Percentiles rank a stretch among this genome's conserved stretches.
phyloP scores from a whole-genome alignment of 208 protist genomes.

The Herpetomonas samuelpessoai region DNA sequence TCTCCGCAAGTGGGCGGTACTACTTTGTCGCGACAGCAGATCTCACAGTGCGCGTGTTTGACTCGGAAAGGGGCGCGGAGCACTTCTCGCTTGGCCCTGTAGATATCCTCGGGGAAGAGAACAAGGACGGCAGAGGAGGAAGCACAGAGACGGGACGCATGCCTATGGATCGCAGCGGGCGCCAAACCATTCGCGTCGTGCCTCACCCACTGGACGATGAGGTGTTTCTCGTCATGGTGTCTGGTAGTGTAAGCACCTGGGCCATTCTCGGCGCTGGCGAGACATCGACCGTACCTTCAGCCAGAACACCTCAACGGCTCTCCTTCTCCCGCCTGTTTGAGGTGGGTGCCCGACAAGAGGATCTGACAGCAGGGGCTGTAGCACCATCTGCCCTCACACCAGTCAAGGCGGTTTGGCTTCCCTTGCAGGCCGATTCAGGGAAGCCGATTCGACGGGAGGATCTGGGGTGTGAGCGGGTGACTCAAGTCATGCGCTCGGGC shows the following conservation, averaged over 20 bases:
- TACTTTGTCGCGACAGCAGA: conserved; percentile 65
- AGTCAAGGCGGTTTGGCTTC: not conserved
- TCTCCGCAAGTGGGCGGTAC: conserved; percentile 74
- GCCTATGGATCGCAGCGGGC: conserved; percentile 9
- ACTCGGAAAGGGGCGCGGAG: conserved; percentile 54
- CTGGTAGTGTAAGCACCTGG: conserved; percentile 20
- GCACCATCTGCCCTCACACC: too few species aligned
- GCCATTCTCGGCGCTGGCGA: too few species aligned
- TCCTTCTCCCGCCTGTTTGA: too few species aligned
- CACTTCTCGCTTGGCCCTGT: conserved; percentile 33
- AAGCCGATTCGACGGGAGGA: not conserved
- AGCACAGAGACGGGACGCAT: not conserved
- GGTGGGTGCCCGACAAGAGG: too few species aligned
- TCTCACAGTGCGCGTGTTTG: conserved; percentile 55
- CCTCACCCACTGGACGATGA: conserved; percentile 41
- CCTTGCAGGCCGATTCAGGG: not conserved
- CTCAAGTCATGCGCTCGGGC: too few species aligned
- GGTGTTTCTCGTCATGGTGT: conserved; percentile 35
- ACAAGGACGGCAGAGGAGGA: not conserved
- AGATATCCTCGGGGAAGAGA: conserved; percentile 23
- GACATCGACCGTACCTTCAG: too few species aligned
- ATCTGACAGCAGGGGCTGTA: too few species aligned
- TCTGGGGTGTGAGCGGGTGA: not conserved
- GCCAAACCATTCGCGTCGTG: conserved; percentile 22
- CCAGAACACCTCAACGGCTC: too few species aligned